Evolutionary conservation across 768 basidiomycete genomes (phyloP).

Genomic region (Amanita subjunquillea): DNA sequence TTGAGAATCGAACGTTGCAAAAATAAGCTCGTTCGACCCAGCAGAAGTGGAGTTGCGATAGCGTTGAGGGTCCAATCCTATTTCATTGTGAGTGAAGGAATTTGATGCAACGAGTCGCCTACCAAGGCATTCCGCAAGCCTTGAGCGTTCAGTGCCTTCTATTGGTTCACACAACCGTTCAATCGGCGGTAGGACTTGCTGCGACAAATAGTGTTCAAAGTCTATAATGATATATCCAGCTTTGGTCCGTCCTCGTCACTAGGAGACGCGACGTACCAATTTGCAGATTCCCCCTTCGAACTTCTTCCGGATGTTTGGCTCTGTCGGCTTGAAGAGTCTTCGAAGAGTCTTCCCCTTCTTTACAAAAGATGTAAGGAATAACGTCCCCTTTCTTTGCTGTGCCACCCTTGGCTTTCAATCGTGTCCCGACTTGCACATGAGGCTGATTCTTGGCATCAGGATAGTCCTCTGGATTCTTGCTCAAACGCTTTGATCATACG

Average conservation of each 20-base stretch:
- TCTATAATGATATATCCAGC: conserved; percentile 35
- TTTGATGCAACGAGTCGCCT: neutral
- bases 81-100: conserved; percentile 2
- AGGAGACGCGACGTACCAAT: conserved; percentile 44
- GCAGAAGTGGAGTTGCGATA: conserved; percentile 33
- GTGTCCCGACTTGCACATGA: conserved; percentile 91
- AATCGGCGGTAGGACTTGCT: conserved; percentile 90
- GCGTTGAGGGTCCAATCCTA: conserved; percentile 53
- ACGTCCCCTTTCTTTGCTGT: conserved; percentile 84
- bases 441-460: conserved; percentile 93
- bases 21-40: conserved; percentile 49
- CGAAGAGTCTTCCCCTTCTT: conserved; percentile 56
- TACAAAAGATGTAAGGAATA: conserved; percentile 91
- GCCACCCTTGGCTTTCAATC: conserved; percentile 78
- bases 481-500: conserved; percentile 57
- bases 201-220: conserved; percentile 82
- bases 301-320: conserved; percentile 90
- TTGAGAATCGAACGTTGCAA: conserved; percentile 81
- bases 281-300: conserved; percentile 59
- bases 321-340: conserved; percentile 80
- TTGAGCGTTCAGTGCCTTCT: conserved; percentile 86
- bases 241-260: neutral
- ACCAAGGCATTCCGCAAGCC: conserved; percentile 95
- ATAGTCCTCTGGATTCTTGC: conserved; percentile 95
- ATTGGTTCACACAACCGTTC: conserved; percentile 95